Conservation (phyloP, 2,329 filamentous ascomycete genomes). For the Hypoxylon sp. region DNA sequence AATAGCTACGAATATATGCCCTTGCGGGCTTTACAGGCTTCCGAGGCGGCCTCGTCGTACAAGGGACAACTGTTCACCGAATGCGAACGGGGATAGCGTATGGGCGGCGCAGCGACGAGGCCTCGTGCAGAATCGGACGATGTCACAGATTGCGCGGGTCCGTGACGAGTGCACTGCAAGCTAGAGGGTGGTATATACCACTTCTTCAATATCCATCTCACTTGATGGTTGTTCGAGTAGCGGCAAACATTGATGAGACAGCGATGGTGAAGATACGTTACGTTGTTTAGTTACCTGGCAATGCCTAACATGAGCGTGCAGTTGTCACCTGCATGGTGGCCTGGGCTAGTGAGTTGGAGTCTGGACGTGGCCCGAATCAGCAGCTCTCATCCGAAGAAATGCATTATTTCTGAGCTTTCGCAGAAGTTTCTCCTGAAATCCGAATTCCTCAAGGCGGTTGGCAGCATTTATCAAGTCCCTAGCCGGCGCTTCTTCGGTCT, state of each 20-base stretch:
- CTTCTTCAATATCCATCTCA: constrained; percentile 7
- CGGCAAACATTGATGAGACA: constrained; percentile 18
- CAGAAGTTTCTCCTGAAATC: constrained; percentile 21
- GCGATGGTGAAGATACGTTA: constrained; percentile 41
- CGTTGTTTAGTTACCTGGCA: constrained; percentile 32
- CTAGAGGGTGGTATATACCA: constrained; percentile 10
- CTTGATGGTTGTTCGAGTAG: constrained; percentile 5
- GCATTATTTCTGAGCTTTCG: constrained; percentile 23
- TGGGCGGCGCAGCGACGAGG: constrained; percentile 5
- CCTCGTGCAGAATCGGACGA: constrained; percentile 15
- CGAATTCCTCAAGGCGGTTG: constrained; percentile 28
- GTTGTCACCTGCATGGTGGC: constrained; percentile 39
- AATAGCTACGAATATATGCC: constrained; percentile 13
- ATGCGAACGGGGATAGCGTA: constrained; percentile 18
- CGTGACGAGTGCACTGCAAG: constrained; percentile 23
- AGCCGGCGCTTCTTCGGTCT: constrained; percentile 42
- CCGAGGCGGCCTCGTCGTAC: constrained; percentile 3
- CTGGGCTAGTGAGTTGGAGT: constrained; percentile 29
- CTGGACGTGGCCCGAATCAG: constrained; percentile 44
- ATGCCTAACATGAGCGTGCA: constrained; percentile 22
- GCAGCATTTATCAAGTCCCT: constrained; percentile 39
- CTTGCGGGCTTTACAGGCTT: constrained; percentile 13
- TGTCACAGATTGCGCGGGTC: constrained; percentile 8
- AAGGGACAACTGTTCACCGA: constrained; percentile 3
- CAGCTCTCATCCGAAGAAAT: constrained; percentile 22